Evolutionary conservation across 2,329 filamentous ascomycete genomes (phyloP), one percentile per base, ranked within the genome.

Genomic region (Nigrograna mackinnonii): DNA sequence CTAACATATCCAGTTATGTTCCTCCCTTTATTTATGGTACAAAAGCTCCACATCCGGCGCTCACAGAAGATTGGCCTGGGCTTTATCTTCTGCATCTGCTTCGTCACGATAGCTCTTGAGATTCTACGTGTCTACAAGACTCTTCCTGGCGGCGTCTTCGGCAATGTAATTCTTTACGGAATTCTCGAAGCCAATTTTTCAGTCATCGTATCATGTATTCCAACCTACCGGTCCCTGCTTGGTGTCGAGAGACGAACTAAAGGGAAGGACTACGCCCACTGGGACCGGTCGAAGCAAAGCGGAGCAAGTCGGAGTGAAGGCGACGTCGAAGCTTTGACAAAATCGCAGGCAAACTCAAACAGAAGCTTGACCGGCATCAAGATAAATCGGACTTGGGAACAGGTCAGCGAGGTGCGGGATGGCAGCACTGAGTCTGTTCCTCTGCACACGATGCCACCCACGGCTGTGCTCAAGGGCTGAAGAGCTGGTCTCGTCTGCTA

Each of bases 21-120:
- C 13, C 35, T 43, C 16, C 41, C 41, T 3, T 19, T 43, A 11
- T 13, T 18, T 20, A 39, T 43, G 9, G 16, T 43, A 13, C 35
- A 17, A 6, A 16, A 39, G 24, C 34, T 43, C 26, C 34, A 31
- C 20, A 34, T 43, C 16, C 24, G 35, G 6, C 36, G 22, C 26
- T 38, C 41, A 1, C 41, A 43, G 14, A 43, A 43, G 30, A 13
- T 43, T 18, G 41, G 41, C n/a, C 34, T 43, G 16, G 35, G 30
- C 11, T 35, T 43, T 14, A 35, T 43, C 26, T 43, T 43, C 30
- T 38, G 22, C 4, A 31, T 43, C n/a, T 43, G 35, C 22, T 35
- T 43, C n/a, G 17, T 43, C 24, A 43, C 41, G 22, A 43, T 43
- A 12, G 41, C 26, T 19, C 35, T 43, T 3, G 41, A 43, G 18